Conservation (phyloP, 1,139 yeast species). For the Yamadazyma trypodendri region DNA sequence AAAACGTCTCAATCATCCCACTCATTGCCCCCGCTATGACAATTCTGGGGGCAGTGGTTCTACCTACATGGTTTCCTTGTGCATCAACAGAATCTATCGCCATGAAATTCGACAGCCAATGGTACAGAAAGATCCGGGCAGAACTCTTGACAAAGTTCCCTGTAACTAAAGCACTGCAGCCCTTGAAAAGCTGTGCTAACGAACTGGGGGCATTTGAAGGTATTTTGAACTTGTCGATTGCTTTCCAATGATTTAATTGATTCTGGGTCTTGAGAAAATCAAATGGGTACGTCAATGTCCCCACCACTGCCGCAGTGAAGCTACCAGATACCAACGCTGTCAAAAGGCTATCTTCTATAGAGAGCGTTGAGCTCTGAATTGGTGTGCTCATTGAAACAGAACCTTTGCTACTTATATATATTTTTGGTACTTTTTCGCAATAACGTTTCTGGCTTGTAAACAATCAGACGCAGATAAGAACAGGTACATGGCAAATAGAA, state of each 20-base stretch:
- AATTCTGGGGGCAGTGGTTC: conserved; percentile 66
- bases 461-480: not conserved
- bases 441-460: no score
- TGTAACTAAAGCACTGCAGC: conserved; percentile 74
- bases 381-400: not conserved
- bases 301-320: conserved; percentile 70
- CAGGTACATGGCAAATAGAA: not conserved
- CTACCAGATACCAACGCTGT: conserved; percentile 76
- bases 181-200: conserved; percentile 56
- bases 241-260: conserved; percentile 50
- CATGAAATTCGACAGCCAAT: conserved; percentile 76
- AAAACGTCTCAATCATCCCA: conserved; percentile 75
- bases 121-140: conserved; percentile 71
- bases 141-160: conserved; percentile 76
- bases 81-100: conserved; percentile 45
- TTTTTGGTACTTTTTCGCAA: no score
- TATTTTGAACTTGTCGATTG: conserved; percentile 34
- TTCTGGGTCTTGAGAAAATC: conserved; percentile 78
- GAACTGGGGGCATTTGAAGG: conserved; percentile 41
- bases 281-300: conserved; percentile 76
- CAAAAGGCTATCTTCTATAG: conserved; percentile 32
- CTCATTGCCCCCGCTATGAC: conserved; percentile 86
- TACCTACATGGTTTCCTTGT: conserved; percentile 31
- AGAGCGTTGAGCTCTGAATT: not conserved
- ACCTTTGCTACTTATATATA: not conserved